A percentile compares a stretch with the other conserved stretches of the same genome.
Evolutionary conservation across 257 asterid genomes (phyloP).

Genomic region (Nicotiana sylvestris): DNA sequence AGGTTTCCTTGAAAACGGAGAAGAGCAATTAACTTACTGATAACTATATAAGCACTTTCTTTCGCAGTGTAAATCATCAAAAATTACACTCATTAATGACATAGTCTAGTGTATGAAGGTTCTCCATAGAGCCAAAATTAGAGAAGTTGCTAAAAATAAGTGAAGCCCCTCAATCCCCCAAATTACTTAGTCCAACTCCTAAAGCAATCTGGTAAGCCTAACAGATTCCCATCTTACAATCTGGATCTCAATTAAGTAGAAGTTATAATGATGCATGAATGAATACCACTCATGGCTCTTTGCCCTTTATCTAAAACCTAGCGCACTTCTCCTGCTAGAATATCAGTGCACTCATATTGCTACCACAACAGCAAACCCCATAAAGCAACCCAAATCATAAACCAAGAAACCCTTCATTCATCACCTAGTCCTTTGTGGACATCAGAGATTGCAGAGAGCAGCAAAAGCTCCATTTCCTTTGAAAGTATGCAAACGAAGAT

Average conservation of each 20-base stretch:
- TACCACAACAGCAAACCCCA: neutral
- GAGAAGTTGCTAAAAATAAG: neutral
- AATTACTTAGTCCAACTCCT: conserved; percentile 4
- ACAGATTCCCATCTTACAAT: neutral
- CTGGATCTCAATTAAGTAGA: neutral
- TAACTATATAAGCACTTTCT: no score
- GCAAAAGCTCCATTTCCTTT: neutral
- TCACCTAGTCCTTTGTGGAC: neutral
- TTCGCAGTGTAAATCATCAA: no score
- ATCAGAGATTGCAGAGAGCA: neutral
- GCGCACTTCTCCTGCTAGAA: neutral
- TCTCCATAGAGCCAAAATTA: neutral
- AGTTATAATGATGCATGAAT: neutral
- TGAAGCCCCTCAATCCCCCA: neutral
- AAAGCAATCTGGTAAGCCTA: neutral
- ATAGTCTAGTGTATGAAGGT: neutral
- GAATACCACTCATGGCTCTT: neutral
- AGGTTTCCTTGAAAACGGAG: no score
- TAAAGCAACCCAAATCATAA: neutral
- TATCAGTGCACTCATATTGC: neutral
- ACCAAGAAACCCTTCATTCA: neutral
- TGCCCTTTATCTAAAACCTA: neutral
- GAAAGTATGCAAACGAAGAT: neutral
- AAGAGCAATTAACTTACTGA: no score
- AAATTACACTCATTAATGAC: no score